Conservation (phyloP, 306 rosid genomes). For the Quercus engelmannii region DNA sequence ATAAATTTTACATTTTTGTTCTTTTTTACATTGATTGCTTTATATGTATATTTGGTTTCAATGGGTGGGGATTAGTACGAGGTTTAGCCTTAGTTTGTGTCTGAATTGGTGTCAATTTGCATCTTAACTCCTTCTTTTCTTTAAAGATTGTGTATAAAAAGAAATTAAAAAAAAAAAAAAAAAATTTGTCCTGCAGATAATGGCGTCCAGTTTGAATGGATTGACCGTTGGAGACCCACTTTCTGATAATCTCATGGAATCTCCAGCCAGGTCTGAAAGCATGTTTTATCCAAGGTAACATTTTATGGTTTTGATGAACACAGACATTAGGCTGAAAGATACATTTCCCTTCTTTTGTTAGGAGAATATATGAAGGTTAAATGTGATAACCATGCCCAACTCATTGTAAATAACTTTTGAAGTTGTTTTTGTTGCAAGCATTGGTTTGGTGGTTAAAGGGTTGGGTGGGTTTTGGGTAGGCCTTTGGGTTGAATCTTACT, state of each 20-base stretch:
- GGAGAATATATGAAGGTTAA: too few relatives aligned
- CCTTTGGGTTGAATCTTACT: neutral
- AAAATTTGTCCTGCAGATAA: conserved; percentile 43
- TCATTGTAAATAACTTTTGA: neutral
- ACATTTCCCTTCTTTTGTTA: neutral
- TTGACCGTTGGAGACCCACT: conserved; percentile 94
- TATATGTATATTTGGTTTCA: neutral
- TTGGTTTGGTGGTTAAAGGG: neutral
- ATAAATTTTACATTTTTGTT: neutral
- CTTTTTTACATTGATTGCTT: neutral
- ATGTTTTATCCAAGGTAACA: conserved; percentile 62
- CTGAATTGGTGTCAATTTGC: neutral
- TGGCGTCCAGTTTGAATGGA: conserved; percentile 99
- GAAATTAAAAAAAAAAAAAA: too few relatives aligned
- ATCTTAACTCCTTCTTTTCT: neutral
- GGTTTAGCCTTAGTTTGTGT: neutral
- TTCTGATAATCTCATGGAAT: conserved; percentile 89
- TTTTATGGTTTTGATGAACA: neutral
- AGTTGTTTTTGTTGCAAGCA: neutral
- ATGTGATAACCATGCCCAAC: too few relatives aligned
- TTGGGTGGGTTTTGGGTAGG: neutral
- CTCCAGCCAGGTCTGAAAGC: conserved; percentile 91
- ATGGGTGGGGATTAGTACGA: neutral
- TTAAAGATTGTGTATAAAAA: neutral
- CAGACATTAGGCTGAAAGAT: neutral